These are phyloP conservation scores for Ascobolus immersus DNA, from an alignment of 495 filamentous ascomycete species.

Conservation along the genomic window DNA sequence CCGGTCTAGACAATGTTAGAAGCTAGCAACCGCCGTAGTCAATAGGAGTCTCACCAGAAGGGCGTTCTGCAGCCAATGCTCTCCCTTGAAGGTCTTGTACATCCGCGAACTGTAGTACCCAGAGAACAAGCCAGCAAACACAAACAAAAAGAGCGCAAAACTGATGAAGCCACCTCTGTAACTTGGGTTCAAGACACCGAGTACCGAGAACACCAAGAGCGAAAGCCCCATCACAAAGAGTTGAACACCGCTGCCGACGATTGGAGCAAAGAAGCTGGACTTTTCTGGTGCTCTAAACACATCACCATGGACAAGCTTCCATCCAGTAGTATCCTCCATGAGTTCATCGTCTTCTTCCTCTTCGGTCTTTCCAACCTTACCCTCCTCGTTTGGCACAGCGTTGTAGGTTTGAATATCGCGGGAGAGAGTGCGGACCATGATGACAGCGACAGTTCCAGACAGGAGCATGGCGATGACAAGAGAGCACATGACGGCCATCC, in stretches of 20 bases:
- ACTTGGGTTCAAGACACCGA: constrained; percentile 71
- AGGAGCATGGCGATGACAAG: constrained; percentile 62
- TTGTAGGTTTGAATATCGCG: constrained; percentile 54
- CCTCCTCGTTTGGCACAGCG: constrained; percentile 39
- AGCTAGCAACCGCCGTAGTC: constrained; percentile 3
- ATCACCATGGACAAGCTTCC: constrained; percentile 86
- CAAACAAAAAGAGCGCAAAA: constrained; percentile 62
- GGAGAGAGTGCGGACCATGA: constrained; percentile 57
- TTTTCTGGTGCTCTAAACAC: constrained; percentile 63
- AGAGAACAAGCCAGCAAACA: constrained; percentile 70
- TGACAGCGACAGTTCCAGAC: constrained; percentile 62
- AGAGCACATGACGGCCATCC: constrained; percentile 82
- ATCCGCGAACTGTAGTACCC: constrained; percentile 77
- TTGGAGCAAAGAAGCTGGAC: constrained; percentile 55
- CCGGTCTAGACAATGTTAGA: constrained; percentile 30
- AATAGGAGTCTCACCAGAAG: constrained; percentile 27
- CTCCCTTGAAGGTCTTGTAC: constrained; percentile 67
- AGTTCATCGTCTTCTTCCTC: constrained; percentile 54
- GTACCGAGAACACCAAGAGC: constrained; percentile 49
- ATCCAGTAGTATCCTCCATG: constrained; percentile 66
- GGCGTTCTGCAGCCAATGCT: constrained; percentile 56
- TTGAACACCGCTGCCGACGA: constrained; percentile 77
- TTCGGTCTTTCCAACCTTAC: constrained; percentile 38
- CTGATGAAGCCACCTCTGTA: constrained; percentile 82
- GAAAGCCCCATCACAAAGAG: constrained; percentile 65